Percentiles rank a stretch among this genome's conserved stretches.
These are phyloP conservation scores for Hypoxylon lenormandii DNA, from an alignment of 495 filamentous ascomycete species.

Conservation along the genomic window DNA sequence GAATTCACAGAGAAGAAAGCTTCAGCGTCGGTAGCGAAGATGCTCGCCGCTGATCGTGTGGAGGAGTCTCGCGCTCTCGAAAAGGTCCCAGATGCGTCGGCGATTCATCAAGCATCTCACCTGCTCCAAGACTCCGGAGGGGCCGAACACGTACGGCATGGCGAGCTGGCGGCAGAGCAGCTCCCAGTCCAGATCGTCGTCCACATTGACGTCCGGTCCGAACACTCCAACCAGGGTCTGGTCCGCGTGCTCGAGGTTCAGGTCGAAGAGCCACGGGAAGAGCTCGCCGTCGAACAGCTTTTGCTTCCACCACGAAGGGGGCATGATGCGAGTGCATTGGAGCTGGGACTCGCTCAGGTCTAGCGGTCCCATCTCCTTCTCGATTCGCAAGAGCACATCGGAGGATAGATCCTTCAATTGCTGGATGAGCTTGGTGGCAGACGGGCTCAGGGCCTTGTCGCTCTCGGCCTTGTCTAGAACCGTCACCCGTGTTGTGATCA, in stretches of 20 bases:
- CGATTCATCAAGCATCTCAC: constrained; percentile 31
- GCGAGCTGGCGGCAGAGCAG: constrained; percentile 39
- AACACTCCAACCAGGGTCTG: not conserved
- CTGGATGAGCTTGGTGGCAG: too few species aligned
- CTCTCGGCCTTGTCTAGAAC: too few species aligned
- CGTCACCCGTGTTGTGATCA: too few species aligned
- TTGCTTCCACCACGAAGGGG: constrained; percentile 23
- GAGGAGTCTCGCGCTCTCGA: constrained; percentile 13
- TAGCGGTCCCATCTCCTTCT: constrained; percentile 24
- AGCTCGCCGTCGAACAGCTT: constrained; percentile 29
- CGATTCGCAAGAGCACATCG: too few species aligned
- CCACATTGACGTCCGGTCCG: not conserved
- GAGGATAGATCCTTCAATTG: too few species aligned
- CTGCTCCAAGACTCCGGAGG: not conserved
- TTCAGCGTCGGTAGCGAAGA: too few species aligned
- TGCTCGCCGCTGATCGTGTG: too few species aligned
- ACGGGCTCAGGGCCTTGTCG: too few species aligned
- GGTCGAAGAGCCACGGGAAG: constrained; percentile 44
- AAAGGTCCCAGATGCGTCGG: constrained; percentile 35
- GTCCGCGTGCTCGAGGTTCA: not conserved
- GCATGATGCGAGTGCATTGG: constrained; percentile 21
- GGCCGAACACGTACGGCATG: constrained; percentile 4
- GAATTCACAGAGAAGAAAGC: too few species aligned
- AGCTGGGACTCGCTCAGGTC: constrained; percentile 1
- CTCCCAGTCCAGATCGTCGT: constrained; percentile 43